Base-by-base conservation (phyloP, 805 yeast genomes). In the Pichia deserticola region DNA sequence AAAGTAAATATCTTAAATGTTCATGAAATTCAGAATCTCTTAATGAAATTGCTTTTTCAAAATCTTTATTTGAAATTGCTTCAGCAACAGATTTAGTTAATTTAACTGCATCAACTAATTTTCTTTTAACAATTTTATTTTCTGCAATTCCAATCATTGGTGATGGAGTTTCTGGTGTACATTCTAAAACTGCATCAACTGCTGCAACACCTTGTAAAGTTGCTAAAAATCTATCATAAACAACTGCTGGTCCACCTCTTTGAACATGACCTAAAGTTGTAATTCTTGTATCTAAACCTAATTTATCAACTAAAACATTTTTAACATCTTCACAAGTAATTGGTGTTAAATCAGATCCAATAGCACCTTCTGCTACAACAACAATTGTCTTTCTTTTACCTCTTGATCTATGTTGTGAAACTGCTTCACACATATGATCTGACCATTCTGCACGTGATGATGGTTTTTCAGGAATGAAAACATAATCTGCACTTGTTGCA, bases 171-270 rank as follows among this genome's bases (percentile, higher is more conserved):
- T 76, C 81, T 25, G 87, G 86, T 7, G 82, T 76, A 44, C 74
- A 67, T 49, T 82, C 87, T 60, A 85, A 71, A 11, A 84, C 84
- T 1, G 89, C 89, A 55, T 80, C 75, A 45, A 84, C 89, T 6
- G 90, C 90, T 58, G 84, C 90, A 43, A 84, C 89, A 69, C 90
- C 92, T 71, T 84, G 92, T 55, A 84, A 62, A 27, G 92, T 84
- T 36, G 89, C 89, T 54, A 85, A 66, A 60, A 79, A 65, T 59
- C 92, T 71, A 63, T 84, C 92, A 58, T 70, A 81, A 1, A 89
- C 88, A 44, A 82, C 88, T 1, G 92, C 89, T 27, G 84, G 75
- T 61, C 92, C 92, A 69, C 92, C 92, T 70, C 92, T 75, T 69
- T 84, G 92, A 40, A 84, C 90, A 57, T 84, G 92, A 28, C 92